phyloP scores from a whole-genome alignment of 208 protist species.

The Trypanosoma avium region DNA sequence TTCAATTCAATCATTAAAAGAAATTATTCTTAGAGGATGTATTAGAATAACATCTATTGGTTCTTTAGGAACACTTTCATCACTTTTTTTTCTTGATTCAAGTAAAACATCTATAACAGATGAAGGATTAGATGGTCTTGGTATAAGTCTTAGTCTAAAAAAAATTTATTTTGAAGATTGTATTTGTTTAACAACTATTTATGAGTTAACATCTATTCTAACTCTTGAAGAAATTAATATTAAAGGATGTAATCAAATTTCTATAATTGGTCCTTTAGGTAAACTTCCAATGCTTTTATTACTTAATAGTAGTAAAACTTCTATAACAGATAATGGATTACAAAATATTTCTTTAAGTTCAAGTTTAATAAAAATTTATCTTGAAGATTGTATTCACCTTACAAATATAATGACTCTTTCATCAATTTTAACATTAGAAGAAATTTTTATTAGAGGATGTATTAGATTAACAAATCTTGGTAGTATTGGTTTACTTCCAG shows the following conservation, averaged over 20 bases:
- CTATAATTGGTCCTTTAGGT: not conserved
- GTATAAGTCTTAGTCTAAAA: not conserved
- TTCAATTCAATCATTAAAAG: not conserved
- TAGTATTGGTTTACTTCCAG: not conserved
- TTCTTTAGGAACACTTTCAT: not conserved
- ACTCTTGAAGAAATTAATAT: slow-evolving; percentile 2
- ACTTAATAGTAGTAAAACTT: slow-evolving; percentile 1
- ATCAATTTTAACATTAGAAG: slow-evolving; percentile 5
- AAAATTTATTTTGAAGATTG: slow-evolving; percentile 2
- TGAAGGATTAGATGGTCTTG: not conserved
- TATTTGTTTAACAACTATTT: not conserved
- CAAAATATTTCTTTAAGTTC: not conserved
- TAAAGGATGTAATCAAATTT: not conserved
- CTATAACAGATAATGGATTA: not conserved
- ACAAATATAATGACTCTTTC: not conserved
- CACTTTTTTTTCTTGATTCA: not conserved
- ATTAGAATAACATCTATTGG: not conserved
- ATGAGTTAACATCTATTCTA: not conserved
- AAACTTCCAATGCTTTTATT: not conserved
- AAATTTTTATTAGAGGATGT: not conserved
- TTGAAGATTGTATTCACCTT: not conserved
- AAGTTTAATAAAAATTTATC: not conserved
- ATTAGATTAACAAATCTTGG: not conserved
- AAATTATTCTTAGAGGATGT: slow-evolving; percentile 5
- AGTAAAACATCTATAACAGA: not conserved